These are phyloP conservation scores for Pseudomassariella vexata DNA, from an alignment of 2,329 filamentous ascomycete species.

Conservation along the genomic window DNA sequence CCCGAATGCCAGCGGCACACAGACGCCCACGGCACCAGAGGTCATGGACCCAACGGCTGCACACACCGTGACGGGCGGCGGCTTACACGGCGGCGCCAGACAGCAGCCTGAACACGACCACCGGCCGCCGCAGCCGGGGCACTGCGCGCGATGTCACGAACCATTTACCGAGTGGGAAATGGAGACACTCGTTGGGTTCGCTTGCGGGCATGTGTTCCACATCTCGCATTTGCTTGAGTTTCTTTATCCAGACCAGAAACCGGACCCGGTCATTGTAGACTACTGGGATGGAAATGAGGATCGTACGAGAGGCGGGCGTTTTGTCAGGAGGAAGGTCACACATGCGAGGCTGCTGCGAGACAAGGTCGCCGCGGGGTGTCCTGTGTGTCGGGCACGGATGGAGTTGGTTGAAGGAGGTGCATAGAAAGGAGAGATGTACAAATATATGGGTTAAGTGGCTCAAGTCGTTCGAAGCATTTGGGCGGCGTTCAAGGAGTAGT, in stretches of 20 bases:
- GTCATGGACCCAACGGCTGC: slow-evolving; percentile 8
- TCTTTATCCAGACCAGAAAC: slow-evolving; percentile 37
- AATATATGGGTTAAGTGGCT: too few relatives aligned
- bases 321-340: slow-evolving; percentile 81
- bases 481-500: too few relatives aligned
- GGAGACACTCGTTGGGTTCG: slow-evolving; percentile 73
- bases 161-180: slow-evolving; percentile 55
- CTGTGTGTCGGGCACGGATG: slow-evolving; percentile 42
- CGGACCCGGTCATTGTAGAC: slow-evolving; percentile 33
- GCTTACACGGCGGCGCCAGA: slow-evolving; percentile 7
- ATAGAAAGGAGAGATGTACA: too few relatives aligned
- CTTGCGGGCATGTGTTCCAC: slow-evolving; percentile 79
- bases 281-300: slow-evolving; percentile 37
- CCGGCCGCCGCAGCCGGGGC: slow-evolving; percentile 39
- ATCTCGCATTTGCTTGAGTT: slow-evolving; percentile 61
- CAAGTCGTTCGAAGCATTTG: too few relatives aligned
- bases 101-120: slow-evolving; percentile 25
- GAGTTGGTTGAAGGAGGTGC: slow-evolving; percentile 14
- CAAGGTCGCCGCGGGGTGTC: slow-evolving; percentile 60
- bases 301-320: slow-evolving; percentile 44
- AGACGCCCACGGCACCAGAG: slow-evolving; percentile 12
- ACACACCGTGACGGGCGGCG: slow-evolving; percentile 8
- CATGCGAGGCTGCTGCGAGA: slow-evolving; percentile 74
- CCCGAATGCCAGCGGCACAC: slow-evolving; percentile 14
- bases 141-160: slow-evolving; percentile 53